Evolutionary conservation across 441 rosid species (phyloP).

Genomic region (Gossypium gossypioides): DNA sequence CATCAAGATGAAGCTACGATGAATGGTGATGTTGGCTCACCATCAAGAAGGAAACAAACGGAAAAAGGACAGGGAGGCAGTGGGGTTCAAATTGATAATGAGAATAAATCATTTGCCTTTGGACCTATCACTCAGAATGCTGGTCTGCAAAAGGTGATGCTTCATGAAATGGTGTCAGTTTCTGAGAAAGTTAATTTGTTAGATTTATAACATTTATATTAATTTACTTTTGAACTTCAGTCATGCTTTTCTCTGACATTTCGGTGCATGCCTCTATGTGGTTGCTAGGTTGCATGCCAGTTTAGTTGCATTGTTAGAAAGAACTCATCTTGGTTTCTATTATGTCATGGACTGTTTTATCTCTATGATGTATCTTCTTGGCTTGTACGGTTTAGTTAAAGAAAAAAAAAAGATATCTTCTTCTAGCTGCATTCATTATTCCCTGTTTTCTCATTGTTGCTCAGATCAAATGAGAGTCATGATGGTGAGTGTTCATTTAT

Average conservation of each 20-base stretch:
- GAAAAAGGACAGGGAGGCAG: slow-evolving; percentile 44
- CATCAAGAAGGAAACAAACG: slow-evolving; percentile 30
- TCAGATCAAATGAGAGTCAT: background rate
- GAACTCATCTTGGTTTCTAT: background rate
- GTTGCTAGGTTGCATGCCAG: background rate
- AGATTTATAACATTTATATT: background rate
- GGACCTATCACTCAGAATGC: slow-evolving; percentile 44
- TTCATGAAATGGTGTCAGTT: background rate
- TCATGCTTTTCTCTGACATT: background rate
- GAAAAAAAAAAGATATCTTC: background rate
- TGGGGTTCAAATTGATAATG: slow-evolving; percentile 31
- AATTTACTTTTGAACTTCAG: background rate
- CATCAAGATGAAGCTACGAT: slow-evolving; percentile 37
- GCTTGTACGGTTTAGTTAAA: background rate
- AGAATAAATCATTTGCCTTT: slow-evolving; percentile 45
- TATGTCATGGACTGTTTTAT: background rate
- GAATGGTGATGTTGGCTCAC: slow-evolving; percentile 42
- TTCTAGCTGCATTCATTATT: background rate
- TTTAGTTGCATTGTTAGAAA: background rate
- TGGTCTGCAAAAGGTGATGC: slow-evolving; percentile 52
- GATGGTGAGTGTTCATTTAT: background rate
- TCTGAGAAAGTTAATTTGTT: background rate
- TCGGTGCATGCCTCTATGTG: background rate
- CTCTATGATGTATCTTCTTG: background rate
- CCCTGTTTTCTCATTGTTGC: background rate